Evolutionary conservation across 169 alveolate species (phyloP).

Genomic region (Plasmodium relictum): DNA sequence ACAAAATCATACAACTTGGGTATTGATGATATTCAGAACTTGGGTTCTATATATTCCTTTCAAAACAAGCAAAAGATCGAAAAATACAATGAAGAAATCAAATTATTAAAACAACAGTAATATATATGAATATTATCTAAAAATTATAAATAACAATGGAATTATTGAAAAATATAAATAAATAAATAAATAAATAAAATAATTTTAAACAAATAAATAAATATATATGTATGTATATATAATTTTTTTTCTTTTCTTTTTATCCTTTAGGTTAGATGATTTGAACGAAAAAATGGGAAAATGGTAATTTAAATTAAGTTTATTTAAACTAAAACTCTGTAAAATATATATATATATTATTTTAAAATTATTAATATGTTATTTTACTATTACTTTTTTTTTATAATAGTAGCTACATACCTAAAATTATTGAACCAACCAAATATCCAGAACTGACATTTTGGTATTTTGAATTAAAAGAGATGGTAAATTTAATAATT

Average conservation of each 20-base stretch:
- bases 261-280: conserved; percentile 14
- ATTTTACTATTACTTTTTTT: background rate
- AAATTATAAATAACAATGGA: background rate
- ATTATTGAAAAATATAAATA: background rate
- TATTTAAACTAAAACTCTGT: background rate
- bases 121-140: background rate
- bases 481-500: conserved; percentile 32
- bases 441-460: conserved; percentile 39
- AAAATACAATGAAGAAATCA: conserved; percentile 54
- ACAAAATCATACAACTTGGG: conserved; percentile 42
- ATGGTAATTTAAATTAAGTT: conserved; percentile 24
- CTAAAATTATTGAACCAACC: conserved; percentile 59
- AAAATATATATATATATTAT: background rate
- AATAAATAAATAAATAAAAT: too few relatives aligned
- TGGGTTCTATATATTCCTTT: conserved; percentile 31
- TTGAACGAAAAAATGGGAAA: conserved; percentile 73
- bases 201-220: background rate
- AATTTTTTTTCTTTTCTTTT: background rate
- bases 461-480: conserved; percentile 58
- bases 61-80: conserved; percentile 37
- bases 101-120: conserved; percentile 63
- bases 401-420: conserved; percentile 14
- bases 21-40: conserved; percentile 55
- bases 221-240: background rate
- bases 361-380: background rate